Evolutionary conservation across 202 grass and related monocot genomes (phyloP).

Genomic region (Cymbopogon flexuosus): DNA sequence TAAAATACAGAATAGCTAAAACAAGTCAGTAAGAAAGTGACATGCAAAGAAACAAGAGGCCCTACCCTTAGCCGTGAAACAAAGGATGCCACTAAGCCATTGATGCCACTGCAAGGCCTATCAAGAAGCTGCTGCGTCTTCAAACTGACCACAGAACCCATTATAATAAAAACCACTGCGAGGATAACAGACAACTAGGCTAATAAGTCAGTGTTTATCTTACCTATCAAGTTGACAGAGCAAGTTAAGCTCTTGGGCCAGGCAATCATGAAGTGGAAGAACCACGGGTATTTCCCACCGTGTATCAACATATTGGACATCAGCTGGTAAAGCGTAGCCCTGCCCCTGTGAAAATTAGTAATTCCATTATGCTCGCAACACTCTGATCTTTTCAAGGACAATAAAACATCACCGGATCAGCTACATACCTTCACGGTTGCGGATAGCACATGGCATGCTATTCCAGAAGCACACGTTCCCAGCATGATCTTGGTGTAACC

Average conservation of each 20-base stretch:
- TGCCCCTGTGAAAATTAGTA: slow-evolving; percentile 58
- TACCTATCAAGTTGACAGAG: slow-evolving; percentile 74
- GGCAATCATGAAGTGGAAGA: slow-evolving; percentile 73
- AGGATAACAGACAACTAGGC: not conserved
- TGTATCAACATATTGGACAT: slow-evolving; percentile 92
- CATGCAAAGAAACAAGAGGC: slow-evolving; percentile 7
- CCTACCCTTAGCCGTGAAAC: slow-evolving; percentile 71
- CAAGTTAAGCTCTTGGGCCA: slow-evolving; percentile 60
- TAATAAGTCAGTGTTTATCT: not conserved
- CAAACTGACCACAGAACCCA: slow-evolving; percentile 47
- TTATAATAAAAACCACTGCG: slow-evolving; percentile 19
- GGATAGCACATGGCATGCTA: slow-evolving; percentile 78
- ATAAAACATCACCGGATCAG: not conserved
- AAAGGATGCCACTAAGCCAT: slow-evolving; percentile 80
- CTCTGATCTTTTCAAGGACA: not conserved
- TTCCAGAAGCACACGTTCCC: slow-evolving; percentile 69
- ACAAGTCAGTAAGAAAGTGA: not conserved
- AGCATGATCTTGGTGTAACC: slow-evolving; percentile 77
- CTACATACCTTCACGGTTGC: slow-evolving; percentile 74
- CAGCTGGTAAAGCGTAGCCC: slow-evolving; percentile 90
- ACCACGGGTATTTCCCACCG: slow-evolving; percentile 71
- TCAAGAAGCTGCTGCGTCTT: slow-evolving; percentile 62
- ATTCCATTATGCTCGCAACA: not conserved
- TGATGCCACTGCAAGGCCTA: slow-evolving; percentile 64
- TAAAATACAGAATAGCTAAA: slow-evolving; percentile 1